These are phyloP conservation scores for Galeopsis tetrahit DNA, from an alignment of 257 asterid genomes.

Conservation along the genomic window DNA sequence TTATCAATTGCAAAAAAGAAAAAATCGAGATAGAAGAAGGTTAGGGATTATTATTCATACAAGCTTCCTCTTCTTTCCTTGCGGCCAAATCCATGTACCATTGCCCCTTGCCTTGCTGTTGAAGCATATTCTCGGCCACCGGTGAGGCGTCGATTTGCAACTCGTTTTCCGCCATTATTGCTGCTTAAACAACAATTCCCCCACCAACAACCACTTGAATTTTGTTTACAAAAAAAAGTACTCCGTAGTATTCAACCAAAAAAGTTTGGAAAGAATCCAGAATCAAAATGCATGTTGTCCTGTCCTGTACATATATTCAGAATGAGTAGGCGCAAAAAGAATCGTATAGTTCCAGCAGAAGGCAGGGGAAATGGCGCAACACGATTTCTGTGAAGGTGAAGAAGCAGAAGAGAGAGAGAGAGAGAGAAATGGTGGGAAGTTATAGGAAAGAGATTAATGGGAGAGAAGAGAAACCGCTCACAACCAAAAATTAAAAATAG, in stretches of 20 bases:
- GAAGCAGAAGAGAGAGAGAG: slow-evolving; percentile 13
- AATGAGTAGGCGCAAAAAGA: background rate
- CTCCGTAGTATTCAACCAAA: slow-evolving; percentile 11
- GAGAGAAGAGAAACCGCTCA: slow-evolving; percentile 37
- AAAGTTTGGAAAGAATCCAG: slow-evolving; percentile 29
- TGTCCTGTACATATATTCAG: slow-evolving; percentile 1
- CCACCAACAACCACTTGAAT: slow-evolving; percentile 36
- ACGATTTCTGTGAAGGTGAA: slow-evolving; percentile 30
- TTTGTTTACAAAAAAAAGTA: slow-evolving; percentile 3
- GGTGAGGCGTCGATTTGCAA: slow-evolving; percentile 60
- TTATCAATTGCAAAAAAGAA: background rate
- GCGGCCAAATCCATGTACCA: slow-evolving; percentile 75
- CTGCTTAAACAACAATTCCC: slow-evolving; percentile 34
- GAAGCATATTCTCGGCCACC: slow-evolving; percentile 68
- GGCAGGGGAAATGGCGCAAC: slow-evolving; percentile 8
- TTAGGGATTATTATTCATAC: slow-evolving; percentile 46
- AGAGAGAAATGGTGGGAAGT: slow-evolving; percentile 40
- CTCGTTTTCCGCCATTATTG: slow-evolving; percentile 64
- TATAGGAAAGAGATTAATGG: slow-evolving; percentile 40
- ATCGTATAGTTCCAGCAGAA: slow-evolving; percentile 5
- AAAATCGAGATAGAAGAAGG: background rate
- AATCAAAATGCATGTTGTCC: slow-evolving; percentile 45
- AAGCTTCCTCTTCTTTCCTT: slow-evolving; percentile 77
- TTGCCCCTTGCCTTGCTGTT: slow-evolving; percentile 60
- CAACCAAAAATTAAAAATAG: slow-evolving; percentile 13